phyloP scores from a whole-genome alignment of 2,329 filamentous ascomycete genomes.

The Madurella mycetomatis region DNA sequence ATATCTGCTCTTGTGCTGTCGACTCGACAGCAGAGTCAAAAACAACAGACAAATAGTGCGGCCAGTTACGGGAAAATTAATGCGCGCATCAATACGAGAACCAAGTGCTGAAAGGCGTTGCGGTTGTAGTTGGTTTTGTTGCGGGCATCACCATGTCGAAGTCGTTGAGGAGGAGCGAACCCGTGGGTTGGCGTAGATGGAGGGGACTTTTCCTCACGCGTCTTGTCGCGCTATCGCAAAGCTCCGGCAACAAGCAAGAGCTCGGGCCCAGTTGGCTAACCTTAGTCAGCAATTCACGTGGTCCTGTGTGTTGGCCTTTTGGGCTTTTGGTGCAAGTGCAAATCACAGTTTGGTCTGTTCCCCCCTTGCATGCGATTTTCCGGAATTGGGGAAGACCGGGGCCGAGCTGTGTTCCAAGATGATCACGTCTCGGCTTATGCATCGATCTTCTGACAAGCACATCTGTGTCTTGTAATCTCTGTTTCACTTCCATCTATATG shows the following conservation, averaged over 20 bases:
- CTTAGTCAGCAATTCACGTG: background rate
- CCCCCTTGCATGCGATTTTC: background rate
- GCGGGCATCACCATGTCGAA: background rate
- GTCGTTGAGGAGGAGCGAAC: background rate
- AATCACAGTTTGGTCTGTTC: background rate
- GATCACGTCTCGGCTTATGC: background rate
- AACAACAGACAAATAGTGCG: background rate
- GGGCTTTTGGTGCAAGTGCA: background rate
- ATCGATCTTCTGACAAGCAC: background rate
- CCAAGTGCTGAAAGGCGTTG: background rate
- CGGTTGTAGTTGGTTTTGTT: background rate
- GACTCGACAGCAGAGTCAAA: slow-evolving; percentile 23
- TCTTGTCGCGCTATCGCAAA: slow-evolving; percentile 5
- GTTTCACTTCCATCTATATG: background rate
- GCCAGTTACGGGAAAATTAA: background rate
- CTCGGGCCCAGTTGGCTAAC: background rate
- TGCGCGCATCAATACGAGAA: slow-evolving; percentile 11
- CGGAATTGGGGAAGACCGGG: background rate
- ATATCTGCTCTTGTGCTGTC: slow-evolving; percentile 49
- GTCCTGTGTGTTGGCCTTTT: background rate
- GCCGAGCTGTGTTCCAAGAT: background rate
- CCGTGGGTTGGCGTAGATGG: background rate
- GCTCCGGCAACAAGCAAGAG: background rate
- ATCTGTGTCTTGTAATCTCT: too few species aligned
- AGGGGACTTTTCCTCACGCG: slow-evolving; percentile 9